These are phyloP conservation scores for Andrographis paniculata DNA, from an alignment of 305 asterid species.

Conservation along the genomic window DNA sequence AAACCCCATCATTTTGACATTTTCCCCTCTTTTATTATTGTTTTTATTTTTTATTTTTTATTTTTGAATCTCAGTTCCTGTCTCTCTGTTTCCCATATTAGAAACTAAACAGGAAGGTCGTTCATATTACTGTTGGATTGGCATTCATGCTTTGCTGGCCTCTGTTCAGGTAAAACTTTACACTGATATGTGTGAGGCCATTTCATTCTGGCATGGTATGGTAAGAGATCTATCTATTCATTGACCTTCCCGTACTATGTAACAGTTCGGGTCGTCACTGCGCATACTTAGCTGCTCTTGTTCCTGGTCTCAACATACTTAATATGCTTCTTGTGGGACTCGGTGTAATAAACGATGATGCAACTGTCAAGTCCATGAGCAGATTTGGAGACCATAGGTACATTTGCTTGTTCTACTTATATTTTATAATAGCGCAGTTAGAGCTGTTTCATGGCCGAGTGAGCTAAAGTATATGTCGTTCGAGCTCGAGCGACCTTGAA, in stretches of 20 bases:
- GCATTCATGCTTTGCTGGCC: slow-evolving; percentile 98
- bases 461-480: too few species aligned
- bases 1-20: too few species aligned
- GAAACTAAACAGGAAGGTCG: slow-evolving; percentile 93
- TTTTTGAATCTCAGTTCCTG: too few species aligned
- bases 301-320: slow-evolving; percentile 64
- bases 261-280: slow-evolving; percentile 72
- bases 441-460: too few species aligned
- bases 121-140: slow-evolving; percentile 65
- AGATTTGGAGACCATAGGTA: slow-evolving; percentile 89
- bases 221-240: too few species aligned
- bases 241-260: slow-evolving; percentile 10
- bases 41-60: too few species aligned
- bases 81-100: slow-evolving; percentile 19
- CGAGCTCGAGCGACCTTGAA: too few species aligned
- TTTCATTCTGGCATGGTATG: too few species aligned
- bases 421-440: too few species aligned
- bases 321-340: slow-evolving; percentile 80
- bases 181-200: slow-evolving; percentile 6
- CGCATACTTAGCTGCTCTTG: slow-evolving; percentile 58
- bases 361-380: slow-evolving; percentile 90
- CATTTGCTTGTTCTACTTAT: background rate
- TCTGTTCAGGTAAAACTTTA: slow-evolving; percentile 75
- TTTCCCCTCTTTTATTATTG: too few species aligned
- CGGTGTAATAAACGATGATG: slow-evolving; percentile 77